Conservation (phyloP, 331 rosid genomes). For the Malus hybrid region DNA sequence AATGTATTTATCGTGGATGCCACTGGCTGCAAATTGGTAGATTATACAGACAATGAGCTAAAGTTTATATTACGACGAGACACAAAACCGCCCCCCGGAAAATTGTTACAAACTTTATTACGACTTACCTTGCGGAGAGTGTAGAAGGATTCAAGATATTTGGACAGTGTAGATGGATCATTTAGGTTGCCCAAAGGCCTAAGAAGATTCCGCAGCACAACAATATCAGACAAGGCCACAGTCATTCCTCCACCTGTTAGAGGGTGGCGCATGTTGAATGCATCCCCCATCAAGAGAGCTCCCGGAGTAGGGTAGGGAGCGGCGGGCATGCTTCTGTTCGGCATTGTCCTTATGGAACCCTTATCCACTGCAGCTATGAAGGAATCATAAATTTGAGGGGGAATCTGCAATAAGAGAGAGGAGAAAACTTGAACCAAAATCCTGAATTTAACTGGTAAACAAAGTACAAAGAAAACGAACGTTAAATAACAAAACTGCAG, state of each 20-base stretch:
- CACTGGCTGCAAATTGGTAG: constrained; percentile 59
- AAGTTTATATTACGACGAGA: neutral
- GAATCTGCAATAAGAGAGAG: constrained; percentile 44
- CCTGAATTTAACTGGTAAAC: neutral
- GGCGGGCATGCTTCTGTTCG: constrained; percentile 98
- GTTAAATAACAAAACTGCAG: neutral
- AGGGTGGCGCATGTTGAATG: constrained; percentile 98
- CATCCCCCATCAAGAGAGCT: constrained; percentile 94
- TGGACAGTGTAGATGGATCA: constrained; percentile 74
- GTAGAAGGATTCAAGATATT: constrained; percentile 83
- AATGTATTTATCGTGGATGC: constrained; percentile 93
- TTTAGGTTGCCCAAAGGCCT: constrained; percentile 62
- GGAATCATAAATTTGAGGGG: constrained; percentile 60
- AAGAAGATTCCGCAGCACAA: constrained; percentile 82
- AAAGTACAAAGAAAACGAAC: neutral
- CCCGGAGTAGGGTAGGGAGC: constrained; percentile 90
- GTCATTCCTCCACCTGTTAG: constrained; percentile 98
- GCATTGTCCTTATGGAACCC: constrained; percentile 87
- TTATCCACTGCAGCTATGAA: constrained; percentile 79
- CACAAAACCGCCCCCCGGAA: neutral
- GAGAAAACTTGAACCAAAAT: neutral
- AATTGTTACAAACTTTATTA: neutral
- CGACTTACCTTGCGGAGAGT: constrained; percentile 70
- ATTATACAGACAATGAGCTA: neutral
- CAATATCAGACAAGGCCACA: constrained; percentile 85